phyloP scores from a whole-genome alignment of 2,329 filamentous ascomycete genomes.

The Nannizziopsis barbatae region DNA sequence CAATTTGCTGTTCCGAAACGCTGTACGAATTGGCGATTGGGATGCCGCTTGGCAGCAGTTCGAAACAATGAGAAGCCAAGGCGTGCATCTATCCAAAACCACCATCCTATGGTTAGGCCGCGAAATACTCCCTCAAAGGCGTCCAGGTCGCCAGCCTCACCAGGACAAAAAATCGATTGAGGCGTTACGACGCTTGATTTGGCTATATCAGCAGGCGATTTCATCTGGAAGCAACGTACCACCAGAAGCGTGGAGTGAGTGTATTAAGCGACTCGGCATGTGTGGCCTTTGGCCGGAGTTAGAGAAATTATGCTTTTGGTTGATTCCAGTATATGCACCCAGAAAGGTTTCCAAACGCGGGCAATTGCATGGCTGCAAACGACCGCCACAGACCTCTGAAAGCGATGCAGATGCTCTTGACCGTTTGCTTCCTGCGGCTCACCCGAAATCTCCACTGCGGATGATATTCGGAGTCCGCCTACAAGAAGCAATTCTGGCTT shows the following conservation, averaged over 20 bases:
- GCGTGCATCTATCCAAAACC: conserved; percentile 32
- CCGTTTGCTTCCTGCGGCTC: conserved; percentile 7
- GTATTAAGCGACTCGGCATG: conserved; percentile 51
- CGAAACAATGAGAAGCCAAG: conserved; percentile 41
- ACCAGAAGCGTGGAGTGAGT: conserved; percentile 44
- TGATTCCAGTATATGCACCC: conserved; percentile 35
- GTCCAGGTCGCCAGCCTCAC: conserved; percentile 19
- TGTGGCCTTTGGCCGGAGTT: conserved; percentile 42
- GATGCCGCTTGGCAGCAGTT: conserved; percentile 26
- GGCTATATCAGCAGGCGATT: conserved; percentile 40
- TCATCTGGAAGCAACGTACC: conserved; percentile 35
- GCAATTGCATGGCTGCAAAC: background rate
- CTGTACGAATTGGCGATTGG: conserved; percentile 26
- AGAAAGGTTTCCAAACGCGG: conserved; percentile 7
- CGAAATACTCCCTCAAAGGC: conserved; percentile 25
- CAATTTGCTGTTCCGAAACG: conserved; percentile 33
- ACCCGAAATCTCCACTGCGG: conserved; percentile 22
- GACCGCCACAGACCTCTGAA: background rate
- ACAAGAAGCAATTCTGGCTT: conserved; percentile 40
- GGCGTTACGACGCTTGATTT: conserved; percentile 36
- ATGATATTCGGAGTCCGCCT: conserved; percentile 35
- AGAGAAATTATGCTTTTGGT: conserved; percentile 41
- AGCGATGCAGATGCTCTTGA: background rate
- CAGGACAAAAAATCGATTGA: conserved; percentile 25
- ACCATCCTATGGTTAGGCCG: conserved; percentile 38